Percentiles rank a stretch among this genome's conserved stretches.
Conservation (phyloP, 495 filamentous ascomycete species). For the Neurospora pannonica region DNA sequence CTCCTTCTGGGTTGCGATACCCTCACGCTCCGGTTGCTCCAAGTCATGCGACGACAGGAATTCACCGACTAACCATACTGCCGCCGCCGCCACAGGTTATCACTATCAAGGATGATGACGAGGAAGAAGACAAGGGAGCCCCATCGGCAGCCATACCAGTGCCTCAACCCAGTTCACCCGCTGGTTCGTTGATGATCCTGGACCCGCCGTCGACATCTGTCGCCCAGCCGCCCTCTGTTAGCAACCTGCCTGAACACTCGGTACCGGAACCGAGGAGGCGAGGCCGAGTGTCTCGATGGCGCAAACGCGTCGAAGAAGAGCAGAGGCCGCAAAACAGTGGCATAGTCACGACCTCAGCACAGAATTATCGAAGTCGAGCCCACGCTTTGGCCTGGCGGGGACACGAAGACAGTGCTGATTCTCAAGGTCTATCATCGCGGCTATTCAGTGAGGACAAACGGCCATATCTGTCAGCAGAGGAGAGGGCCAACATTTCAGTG, state of each 20-base stretch:
- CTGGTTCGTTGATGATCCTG: neutral
- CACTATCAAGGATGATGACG: slow-evolving; percentile 6
- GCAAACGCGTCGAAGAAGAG: neutral
- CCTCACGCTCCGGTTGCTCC: neutral
- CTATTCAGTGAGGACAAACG: slow-evolving; percentile 7
- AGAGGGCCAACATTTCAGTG: slow-evolving; percentile 14
- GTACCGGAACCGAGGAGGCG: neutral
- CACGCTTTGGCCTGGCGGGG: slow-evolving; percentile 6
- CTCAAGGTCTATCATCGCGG: neutral
- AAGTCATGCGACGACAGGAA: neutral
- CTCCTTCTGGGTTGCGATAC: neutral
- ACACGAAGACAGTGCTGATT: neutral
- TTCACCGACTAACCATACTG: neutral
- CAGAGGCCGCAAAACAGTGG: neutral
- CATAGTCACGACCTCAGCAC: slow-evolving; percentile 6
- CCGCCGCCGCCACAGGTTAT: slow-evolving; percentile 4
- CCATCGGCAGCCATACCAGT: neutral
- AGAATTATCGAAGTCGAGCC: slow-evolving; percentile 12
- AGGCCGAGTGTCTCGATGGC: neutral
- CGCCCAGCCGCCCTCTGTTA: neutral
- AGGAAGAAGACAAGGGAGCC: neutral
- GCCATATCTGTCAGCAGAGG: slow-evolving; percentile 24
- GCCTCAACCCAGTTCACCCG: neutral
- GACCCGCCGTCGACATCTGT: neutral
- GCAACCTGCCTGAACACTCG: neutral